phyloP scores from a whole-genome alignment of 306 rosid genomes.

The Quercus mongolica region DNA sequence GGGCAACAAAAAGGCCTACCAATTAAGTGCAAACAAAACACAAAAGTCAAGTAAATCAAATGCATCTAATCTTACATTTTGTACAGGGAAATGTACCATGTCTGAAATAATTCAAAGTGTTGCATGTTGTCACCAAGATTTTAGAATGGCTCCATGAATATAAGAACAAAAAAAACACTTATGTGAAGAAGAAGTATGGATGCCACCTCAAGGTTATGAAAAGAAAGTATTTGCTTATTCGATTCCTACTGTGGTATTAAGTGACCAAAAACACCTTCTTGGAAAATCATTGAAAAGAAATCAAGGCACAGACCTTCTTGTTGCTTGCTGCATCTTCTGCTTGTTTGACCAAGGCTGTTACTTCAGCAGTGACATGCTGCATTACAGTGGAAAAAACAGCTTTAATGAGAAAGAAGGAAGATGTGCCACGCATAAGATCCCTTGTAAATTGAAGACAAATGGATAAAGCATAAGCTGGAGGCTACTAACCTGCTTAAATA shows the following conservation, averaged over 20 bases:
- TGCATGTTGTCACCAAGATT: neutral
- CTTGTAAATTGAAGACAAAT: neutral
- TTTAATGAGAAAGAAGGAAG: neutral
- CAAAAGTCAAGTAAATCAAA: neutral
- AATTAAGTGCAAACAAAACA: neutral
- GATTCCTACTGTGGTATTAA: neutral
- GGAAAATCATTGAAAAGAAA: neutral
- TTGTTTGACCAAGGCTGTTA: constrained; percentile 87
- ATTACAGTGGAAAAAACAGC: constrained; percentile 15
- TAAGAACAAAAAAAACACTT: neutral
- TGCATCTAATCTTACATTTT: neutral
- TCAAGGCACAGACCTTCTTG: constrained; percentile 60
- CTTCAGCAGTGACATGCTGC: constrained; percentile 96
- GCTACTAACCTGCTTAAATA: constrained; percentile 76
- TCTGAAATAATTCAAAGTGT: neutral
- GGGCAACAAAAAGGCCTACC: neutral
- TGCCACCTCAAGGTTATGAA: neutral
- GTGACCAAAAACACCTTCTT: constrained; percentile 7
- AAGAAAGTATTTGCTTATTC: neutral
- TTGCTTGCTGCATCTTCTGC: constrained; percentile 96
- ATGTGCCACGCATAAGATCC: neutral
- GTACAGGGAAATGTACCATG: neutral
- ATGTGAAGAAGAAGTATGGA: neutral
- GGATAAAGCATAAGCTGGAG: constrained; percentile 13
- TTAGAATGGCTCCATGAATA: neutral